These are phyloP conservation scores for Sporothrix brasiliensis DNA, from an alignment of 2,329 filamentous ascomycete species.

Conservation along the genomic window DNA sequence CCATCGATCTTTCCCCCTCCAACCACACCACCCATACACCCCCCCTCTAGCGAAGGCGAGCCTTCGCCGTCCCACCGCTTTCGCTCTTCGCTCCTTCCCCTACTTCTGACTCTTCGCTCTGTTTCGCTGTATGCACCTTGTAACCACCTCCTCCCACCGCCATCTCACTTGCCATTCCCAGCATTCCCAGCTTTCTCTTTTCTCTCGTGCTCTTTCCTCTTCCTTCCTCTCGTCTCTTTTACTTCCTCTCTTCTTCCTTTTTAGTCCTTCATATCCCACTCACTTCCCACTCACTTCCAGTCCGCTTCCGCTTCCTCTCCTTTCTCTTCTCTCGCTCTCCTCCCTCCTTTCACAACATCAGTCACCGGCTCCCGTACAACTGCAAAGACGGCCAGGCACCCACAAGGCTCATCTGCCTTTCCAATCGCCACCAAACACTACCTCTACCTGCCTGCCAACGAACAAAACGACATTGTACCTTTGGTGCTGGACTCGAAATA, in stretches of 20 bases:
- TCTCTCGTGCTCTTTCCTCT: constrained; percentile 38
- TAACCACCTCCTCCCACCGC: constrained; percentile 31
- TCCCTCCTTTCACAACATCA: constrained; percentile 40
- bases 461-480: constrained; percentile 9
- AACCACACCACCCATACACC: constrained; percentile 19
- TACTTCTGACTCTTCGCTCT: constrained; percentile 39
- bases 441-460: constrained; percentile 21
- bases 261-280: constrained; percentile 37
- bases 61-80: constrained; percentile 32
- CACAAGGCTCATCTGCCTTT: not conserved
- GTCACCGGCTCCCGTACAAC: constrained; percentile 32
- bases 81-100: constrained; percentile 10
- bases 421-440: not conserved
- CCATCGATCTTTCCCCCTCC: constrained; percentile 20
- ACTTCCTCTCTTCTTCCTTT: constrained; percentile 41
- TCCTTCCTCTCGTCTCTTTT: constrained; percentile 37
- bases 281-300: constrained; percentile 11
- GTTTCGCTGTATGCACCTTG: constrained; percentile 30
- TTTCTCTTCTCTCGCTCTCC: constrained; percentile 42
- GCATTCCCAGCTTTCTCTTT: constrained; percentile 35
- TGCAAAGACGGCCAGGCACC: constrained; percentile 29
- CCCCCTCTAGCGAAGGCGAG: not conserved
- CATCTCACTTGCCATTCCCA: constrained; percentile 38
- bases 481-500: constrained; percentile 16
- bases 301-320: constrained; percentile 27